Conservation (phyloP, 768 basidiomycete species). For the Leccinum longicurvipes region DNA sequence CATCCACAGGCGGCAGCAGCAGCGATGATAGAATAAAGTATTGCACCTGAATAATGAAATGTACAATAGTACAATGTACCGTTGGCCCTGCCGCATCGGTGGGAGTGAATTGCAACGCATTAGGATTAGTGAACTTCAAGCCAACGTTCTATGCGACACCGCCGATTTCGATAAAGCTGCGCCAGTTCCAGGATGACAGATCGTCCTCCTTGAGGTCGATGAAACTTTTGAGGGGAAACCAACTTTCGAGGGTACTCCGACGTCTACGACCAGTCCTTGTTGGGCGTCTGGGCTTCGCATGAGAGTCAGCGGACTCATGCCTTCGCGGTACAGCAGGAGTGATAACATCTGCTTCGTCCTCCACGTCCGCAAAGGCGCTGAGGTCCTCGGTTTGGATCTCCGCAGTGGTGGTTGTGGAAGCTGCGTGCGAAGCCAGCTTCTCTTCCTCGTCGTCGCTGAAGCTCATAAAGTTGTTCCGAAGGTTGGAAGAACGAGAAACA, state of each 20-base stretch:
- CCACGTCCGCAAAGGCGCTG: conserved; percentile 28
- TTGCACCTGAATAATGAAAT: conserved; percentile 10
- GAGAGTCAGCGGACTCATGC: conserved; percentile 2
- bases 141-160: conserved; percentile 19
- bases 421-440: conserved; percentile 14
- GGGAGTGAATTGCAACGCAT: neutral
- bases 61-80: conserved; percentile 5
- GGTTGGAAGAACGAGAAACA: conserved; percentile 11
- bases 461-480: conserved; percentile 57
- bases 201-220: conserved; percentile 58
- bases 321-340: conserved; percentile 15
- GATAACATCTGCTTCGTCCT: conserved; percentile 31
- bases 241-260: conserved; percentile 44
- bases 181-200: conserved; percentile 49
- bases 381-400: conserved; percentile 20
- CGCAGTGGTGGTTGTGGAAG: conserved; percentile 7
- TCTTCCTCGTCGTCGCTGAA: conserved; percentile 65
- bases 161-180: conserved; percentile 61
- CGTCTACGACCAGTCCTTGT: conserved; percentile 27
- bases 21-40: conserved; percentile 5
- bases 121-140: neutral
- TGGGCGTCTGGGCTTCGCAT: conserved; percentile 7
- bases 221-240: conserved; percentile 61
- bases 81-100: conserved; percentile 6
- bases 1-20: neutral